phyloP scores from a whole-genome alignment of 2,329 filamentous ascomycete genomes.

The Rachicladosporium sp. region DNA sequence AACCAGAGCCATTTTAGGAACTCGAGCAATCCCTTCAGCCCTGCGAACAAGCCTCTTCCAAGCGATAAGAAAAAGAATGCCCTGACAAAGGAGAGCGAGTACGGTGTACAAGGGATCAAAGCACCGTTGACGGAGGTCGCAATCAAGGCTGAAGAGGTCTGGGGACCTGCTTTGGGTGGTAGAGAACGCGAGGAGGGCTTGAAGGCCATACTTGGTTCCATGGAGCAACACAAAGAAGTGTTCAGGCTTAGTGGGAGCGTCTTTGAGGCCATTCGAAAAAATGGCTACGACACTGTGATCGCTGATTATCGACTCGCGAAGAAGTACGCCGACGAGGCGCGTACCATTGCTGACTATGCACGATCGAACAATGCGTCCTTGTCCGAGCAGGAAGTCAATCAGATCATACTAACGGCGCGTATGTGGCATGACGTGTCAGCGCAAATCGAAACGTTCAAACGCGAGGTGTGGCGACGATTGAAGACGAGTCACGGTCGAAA shows the following conservation, averaged over 20 bases:
- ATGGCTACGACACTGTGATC: conserved; percentile 77
- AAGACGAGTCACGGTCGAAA: conserved; percentile 17
- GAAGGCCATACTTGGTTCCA: conserved; percentile 60
- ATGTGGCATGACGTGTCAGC: conserved; percentile 94
- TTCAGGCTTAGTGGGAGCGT: conserved; percentile 70
- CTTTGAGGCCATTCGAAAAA: conserved; percentile 74
- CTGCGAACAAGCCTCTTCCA: conserved; percentile 23
- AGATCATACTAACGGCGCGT: conserved; percentile 73
- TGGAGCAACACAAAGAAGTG: conserved; percentile 69
- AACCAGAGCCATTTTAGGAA: conserved; percentile 23
- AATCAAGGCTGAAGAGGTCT: conserved; percentile 91
- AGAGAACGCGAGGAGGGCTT: conserved; percentile 82
- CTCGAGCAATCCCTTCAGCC: conserved; percentile 24
- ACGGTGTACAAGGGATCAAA: conserved; percentile 79
- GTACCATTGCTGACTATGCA: conserved; percentile 49
- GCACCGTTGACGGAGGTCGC: conserved; percentile 76
- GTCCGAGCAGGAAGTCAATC: conserved; percentile 69
- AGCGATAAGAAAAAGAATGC: conserved; percentile 75
- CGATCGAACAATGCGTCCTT: conserved; percentile 42
- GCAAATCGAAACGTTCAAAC: conserved; percentile 76
- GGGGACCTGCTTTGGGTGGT: conserved; percentile 86
- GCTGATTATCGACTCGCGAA: conserved; percentile 80
- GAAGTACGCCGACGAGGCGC: conserved; percentile 66
- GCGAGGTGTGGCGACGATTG: conserved; percentile 75
- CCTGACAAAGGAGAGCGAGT: conserved; percentile 82